phyloP scores from a whole-genome alignment of 2,329 filamentous ascomycete species.

The Alternaria sp. region DNA sequence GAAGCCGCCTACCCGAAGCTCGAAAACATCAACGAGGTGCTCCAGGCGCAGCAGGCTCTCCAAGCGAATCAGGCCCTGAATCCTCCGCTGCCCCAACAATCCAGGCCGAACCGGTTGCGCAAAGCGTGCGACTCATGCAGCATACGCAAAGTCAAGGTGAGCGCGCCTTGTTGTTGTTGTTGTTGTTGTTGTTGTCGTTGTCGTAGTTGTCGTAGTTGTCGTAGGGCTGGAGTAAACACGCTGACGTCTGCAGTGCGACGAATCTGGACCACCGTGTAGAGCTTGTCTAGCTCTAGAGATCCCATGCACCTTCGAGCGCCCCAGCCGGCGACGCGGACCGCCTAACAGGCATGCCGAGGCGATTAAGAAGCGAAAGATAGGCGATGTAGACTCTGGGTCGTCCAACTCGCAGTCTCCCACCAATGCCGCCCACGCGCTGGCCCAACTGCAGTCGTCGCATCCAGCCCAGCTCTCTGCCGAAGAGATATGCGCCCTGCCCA shows the following conservation, averaged over 20 bases:
- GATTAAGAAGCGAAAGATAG: slow-evolving; percentile 68
- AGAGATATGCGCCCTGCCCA: slow-evolving; percentile 73
- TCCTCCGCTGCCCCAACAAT: slow-evolving; percentile 27
- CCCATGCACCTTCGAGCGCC: slow-evolving; percentile 71
- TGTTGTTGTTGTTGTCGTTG: background rate
- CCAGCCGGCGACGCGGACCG: slow-evolving; percentile 69
- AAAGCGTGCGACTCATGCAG: slow-evolving; percentile 56
- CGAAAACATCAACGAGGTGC: slow-evolving; percentile 49
- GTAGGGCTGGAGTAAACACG: background rate
- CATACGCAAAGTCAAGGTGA: slow-evolving; percentile 54
- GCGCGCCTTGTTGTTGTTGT: slow-evolving; percentile 3
- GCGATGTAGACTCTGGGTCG: slow-evolving; percentile 54
- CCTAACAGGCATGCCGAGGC: slow-evolving; percentile 73
- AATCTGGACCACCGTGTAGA: slow-evolving; percentile 70
- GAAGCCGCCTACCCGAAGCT: slow-evolving; percentile 45
- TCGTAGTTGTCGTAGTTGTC: too few relatives aligned
- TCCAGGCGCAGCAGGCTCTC: slow-evolving; percentile 49
- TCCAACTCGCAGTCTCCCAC: slow-evolving; percentile 61
- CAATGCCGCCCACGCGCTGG: slow-evolving; percentile 62
- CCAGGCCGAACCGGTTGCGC: slow-evolving; percentile 50
- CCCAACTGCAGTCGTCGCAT: slow-evolving; percentile 58
- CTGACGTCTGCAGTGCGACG: slow-evolving; percentile 64
- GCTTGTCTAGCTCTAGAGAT: slow-evolving; percentile 72
- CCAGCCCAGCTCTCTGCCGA: slow-evolving; percentile 66
- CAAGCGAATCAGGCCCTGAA: slow-evolving; percentile 48